Evolutionary conservation across 768 basidiomycete species (phyloP), one percentile per base, ranked within the genome.

Genomic region (Termitomyces sp.): DNA sequence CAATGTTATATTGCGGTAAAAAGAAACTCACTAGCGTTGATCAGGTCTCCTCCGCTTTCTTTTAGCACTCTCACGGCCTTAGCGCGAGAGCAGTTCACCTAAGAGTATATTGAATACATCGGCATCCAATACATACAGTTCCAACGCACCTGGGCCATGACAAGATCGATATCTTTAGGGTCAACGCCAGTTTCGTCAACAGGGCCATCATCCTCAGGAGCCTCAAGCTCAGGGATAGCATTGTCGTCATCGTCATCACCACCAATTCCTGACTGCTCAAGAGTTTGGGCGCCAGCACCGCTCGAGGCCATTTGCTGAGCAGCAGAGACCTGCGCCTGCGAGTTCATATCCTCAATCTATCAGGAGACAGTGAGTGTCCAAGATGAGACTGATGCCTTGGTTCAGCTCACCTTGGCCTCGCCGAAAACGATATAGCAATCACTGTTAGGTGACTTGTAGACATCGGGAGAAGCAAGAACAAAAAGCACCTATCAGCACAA

Each of bases 391-490:
- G 14, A 30, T 17, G 21, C 26, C 26, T 11, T 19, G 9, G 5
- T 45, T 50, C 21, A 12, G 21, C 41, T n/a, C 47, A 88, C 88
- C 84, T 94, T 94, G 54, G 91, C 95, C 79, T 98, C 97, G 62
- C 97, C 97, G 66, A 98, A 99, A 61, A 99, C 94, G 70, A 99
- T 93, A 81, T 99, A 98, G 74, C 90, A 93, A 75, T 99, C 97
- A 69, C 92, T 94, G 76, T 93, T 94, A 43, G 89, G 86, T 50
- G 91, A 94, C 80, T 98, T 98, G 86, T 91, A 99, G 53, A 99
- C 97, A 62, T 99, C 97, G 38, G 97, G 97, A 50, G 87, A 78
- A 53, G 91, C 85, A 65, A 99, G 82, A 58, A 98, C 95, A 69
- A 98, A 91, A 60, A 98, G 84, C 60, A 96, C 77, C 89, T 92